Evolutionary conservation across 352 stramenopile species (phyloP), one percentile per base, ranked within the genome.

Genomic region (Globisporangium cylindrosporum): DNA sequence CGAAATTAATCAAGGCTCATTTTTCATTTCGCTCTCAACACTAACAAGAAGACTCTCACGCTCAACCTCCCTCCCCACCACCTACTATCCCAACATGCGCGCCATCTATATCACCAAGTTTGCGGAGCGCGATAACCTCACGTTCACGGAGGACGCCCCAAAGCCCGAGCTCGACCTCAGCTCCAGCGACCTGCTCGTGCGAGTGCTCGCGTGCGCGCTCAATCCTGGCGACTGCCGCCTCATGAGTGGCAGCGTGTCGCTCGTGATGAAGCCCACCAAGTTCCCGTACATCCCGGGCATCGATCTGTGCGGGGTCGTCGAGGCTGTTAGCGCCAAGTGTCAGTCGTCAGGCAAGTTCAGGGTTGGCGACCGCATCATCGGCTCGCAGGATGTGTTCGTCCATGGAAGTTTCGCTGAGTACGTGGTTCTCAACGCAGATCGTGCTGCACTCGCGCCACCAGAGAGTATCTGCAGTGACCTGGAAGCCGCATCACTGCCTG

Each of bases 231-330:
- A 84, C 58, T 77, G 68, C 54, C 60, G 60, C 14, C 27, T 84
- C 56, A 75, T 82, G 77, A 69, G 46, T 36, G 77, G 77, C 41
- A 72, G 71, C 53, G 55, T 82, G 0, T 77, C 70, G 46, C 68
- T 84, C n/a, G 67, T 84, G 14, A 62, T 84, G 68, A 78, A 76
- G 32, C 73, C 77, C 25, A 69, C 76, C 32, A 3, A 55, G 53
- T 84, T 81, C 48, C 77, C 80, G 9, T 88, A 88, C 69, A 70
- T 74, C 8, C 68, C 69, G 3, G 73, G 79, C 4, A 71, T 79
- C 32, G 79, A 88, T 29, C 58, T 85, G 24, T 85, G 75, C 58
- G 79, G 75, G 8, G 53, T 85, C 32, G 68, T 88, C 9, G 67
- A 82, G 29, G 51, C 70, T 20, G 67, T 84, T 5, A 68, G 77